phyloP scores from a whole-genome alignment of 768 basidiomycete genomes.

The Lentinula guzmanii region DNA sequence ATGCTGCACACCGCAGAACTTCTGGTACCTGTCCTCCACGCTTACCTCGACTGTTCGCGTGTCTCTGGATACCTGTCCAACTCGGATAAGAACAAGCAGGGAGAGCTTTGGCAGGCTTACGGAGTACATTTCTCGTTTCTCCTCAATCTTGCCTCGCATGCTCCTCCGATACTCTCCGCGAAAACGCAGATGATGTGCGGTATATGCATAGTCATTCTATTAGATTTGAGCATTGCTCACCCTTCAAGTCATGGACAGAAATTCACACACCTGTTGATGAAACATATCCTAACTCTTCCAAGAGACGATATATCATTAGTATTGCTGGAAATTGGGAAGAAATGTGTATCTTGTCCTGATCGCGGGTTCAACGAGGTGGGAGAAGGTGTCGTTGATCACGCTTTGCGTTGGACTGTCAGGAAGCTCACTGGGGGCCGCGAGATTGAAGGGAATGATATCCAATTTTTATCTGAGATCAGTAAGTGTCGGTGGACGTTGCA shows the following conservation, averaged over 20 bases:
- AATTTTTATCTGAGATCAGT: conserved; percentile 20
- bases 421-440: conserved; percentile 30
- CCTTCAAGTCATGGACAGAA: conserved; percentile 9
- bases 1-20: conserved; percentile 1
- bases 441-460: conserved; percentile 10
- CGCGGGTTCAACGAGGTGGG: conserved; percentile 16
- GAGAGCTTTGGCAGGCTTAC: conserved; percentile 22
- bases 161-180: not conserved
- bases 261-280: conserved; percentile 18
- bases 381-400: conserved; percentile 33
- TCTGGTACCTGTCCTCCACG: conserved; percentile 34
- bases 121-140: conserved; percentile 19
- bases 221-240: conserved; percentile 17
- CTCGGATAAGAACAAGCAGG: conserved; percentile 9
- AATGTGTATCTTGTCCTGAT: conserved; percentile 21
- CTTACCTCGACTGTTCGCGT: conserved; percentile 38
- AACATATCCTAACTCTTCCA: conserved; percentile 19
- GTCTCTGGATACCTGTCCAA: conserved; percentile 4
- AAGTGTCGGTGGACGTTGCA: not conserved
- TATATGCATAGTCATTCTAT: conserved; percentile 23
- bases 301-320: conserved; percentile 22
- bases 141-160: conserved; percentile 10
- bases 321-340: conserved; percentile 18
- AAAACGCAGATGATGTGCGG: conserved; percentile 13
- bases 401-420: conserved; percentile 49